Evolutionary conservation across 2,329 filamentous ascomycete species (phyloP), one percentile per base, ranked within the genome.

Genomic region (Onygenales sp.): DNA sequence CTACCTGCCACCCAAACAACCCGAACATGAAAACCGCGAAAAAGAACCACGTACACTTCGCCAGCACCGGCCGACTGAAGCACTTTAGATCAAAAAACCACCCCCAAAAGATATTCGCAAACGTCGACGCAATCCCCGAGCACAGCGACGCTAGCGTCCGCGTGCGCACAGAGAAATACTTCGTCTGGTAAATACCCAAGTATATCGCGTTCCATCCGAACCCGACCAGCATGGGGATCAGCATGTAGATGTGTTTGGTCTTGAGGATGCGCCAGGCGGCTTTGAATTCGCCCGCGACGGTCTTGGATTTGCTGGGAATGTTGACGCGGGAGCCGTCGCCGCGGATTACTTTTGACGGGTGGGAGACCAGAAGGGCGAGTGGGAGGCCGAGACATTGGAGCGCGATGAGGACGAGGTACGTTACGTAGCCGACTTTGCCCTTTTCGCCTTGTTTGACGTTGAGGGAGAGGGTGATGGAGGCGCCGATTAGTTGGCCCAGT

Each of bases 191-290:
- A n/a, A 77, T 77, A 13, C 75, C 74, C 13, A 75, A 62, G 34
- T 78, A 78, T 0, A 74, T 76, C 32, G 61, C 62, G 55, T 76
- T 78, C 75, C 75, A 78, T 55, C 74, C 71, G 58, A 75, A 76
- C 0, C 73, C 71, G 0, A 76, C 58, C 17, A 77, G 64, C 14
- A 77, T 68, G 0, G 75, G 75, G 9, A 77, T 67, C 11, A 78
- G 61, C 2, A 78, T 65, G 52, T 67, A 73, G 54, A 78, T 73
- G 14, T 75, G 66, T 55, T 68, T 72, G 37, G 66, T 62, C 53
- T 63, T 69, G 32, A 77, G 51, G 21, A 77, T 56, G 1, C 58
- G 58, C 54, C 55, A 66, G 58, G 67, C 64, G 52, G 65, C 70
- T 51, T 60, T 59, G 39, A 70, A 59, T 53, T 72, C 70, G 8